phyloP scores from a whole-genome alignment of 225 moss, liverwort and hornwort genomes.

The Pleurozium schreberi region DNA sequence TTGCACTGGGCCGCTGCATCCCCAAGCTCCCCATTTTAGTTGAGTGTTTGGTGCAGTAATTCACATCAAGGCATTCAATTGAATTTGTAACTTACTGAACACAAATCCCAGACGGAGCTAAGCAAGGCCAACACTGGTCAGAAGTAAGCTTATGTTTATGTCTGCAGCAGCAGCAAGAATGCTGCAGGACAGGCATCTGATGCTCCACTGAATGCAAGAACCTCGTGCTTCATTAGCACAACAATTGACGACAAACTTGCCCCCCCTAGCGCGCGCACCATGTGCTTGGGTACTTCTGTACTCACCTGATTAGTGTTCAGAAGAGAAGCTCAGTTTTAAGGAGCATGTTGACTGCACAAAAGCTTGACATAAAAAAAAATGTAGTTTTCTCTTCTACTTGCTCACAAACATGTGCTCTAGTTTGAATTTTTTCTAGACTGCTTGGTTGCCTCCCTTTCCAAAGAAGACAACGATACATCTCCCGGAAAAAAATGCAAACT shows the following conservation, averaged over 20 bases:
- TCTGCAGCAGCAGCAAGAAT: not conserved
- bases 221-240: not conserved
- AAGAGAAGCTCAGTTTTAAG: not conserved
- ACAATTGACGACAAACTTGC: not conserved
- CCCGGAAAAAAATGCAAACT: too few species aligned
- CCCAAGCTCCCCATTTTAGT: not conserved
- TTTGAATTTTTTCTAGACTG: too few species aligned
- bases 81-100: not conserved
- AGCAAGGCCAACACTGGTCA: not conserved
- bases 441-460: too few species aligned
- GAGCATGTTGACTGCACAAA: not conserved
- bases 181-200: not conserved
- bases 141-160: too few species aligned
- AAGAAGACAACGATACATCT: too few species aligned
- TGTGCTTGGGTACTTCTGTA: not conserved
- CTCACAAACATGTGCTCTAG: too few species aligned
- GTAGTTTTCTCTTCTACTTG: not conserved
- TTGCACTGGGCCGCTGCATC: not conserved
- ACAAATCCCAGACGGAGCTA: not conserved
- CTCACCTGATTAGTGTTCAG: not conserved
- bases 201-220: not conserved
- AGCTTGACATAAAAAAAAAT: not conserved
- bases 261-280: not conserved
- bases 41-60: not conserved
- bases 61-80: not conserved